phyloP scores from a whole-genome alignment of 2,329 filamentous ascomycete genomes.

The Colletotrichum destructivum region DNA sequence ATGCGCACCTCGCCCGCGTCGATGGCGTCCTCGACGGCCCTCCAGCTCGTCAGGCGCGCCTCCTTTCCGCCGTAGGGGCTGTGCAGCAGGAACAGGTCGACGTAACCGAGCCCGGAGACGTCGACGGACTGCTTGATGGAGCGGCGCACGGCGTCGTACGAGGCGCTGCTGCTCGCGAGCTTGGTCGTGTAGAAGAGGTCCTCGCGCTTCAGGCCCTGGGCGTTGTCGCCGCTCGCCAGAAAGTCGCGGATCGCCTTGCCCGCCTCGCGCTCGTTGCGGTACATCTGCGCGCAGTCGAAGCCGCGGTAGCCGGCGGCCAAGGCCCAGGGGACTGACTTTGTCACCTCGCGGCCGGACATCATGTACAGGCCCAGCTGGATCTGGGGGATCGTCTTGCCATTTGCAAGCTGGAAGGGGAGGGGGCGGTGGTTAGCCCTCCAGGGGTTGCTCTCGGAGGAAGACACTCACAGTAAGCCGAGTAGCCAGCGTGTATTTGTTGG shows the following conservation, averaged over 20 bases:
- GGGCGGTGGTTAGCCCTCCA: background rate
- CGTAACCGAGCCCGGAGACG: constrained; percentile 78
- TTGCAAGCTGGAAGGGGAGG: constrained; percentile 65
- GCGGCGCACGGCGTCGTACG: constrained; percentile 77
- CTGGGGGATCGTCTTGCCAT: constrained; percentile 77
- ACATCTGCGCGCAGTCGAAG: constrained; percentile 70
- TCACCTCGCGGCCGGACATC: constrained; percentile 75
- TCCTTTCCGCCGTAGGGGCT: constrained; percentile 82
- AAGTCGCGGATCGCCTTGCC: constrained; percentile 76
- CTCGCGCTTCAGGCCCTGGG: constrained; percentile 69
- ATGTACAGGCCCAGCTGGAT: constrained; percentile 83
- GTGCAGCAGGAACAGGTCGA: constrained; percentile 86
- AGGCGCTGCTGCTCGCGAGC: constrained; percentile 74
- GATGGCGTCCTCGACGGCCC: constrained; percentile 82
- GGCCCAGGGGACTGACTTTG: constrained; percentile 69
- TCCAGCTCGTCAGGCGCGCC: constrained; percentile 81
- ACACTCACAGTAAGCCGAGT: constrained; percentile 33
- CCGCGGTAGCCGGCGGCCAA: constrained; percentile 68
- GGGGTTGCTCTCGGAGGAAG: background rate
- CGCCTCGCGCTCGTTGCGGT: constrained; percentile 79
- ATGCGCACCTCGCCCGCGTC: constrained; percentile 78
- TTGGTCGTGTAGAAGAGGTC: constrained; percentile 88
- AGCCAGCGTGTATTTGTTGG: constrained; percentile 32
- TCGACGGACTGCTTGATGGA: constrained; percentile 78
- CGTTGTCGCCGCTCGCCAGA: constrained; percentile 63